Base-by-base conservation (phyloP, 148 eudicot species). In the Nepenthes gracilis region DNA sequence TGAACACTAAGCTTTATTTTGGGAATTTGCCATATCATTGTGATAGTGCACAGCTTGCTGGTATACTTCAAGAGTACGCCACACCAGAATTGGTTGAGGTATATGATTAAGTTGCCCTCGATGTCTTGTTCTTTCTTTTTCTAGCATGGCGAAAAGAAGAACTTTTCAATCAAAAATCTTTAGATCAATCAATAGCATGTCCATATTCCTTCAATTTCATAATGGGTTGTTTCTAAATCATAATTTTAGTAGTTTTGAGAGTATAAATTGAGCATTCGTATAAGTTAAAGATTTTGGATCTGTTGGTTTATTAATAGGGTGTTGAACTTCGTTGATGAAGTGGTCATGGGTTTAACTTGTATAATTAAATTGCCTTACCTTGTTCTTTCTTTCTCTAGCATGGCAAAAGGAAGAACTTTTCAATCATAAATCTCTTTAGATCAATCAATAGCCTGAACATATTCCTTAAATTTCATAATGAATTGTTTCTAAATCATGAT, bases 41-140 rank as follows among this genome's bases (percentile, higher is more conserved):
- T 69, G 97, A 92, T 61, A 92, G 97, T 80, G 96, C 97, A 2
- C 93, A 85, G 65, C 88, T 92, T 67, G 97, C 97, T 74, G 97
- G 96, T 8, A 78, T 88, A 23, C 77, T 92, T 56, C 93, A 92
- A 61, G 75, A 81, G 38, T 92, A 85, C 65, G 96, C 72, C 54
- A 83, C 70, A 54, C 90, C 96, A 23, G 97, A 92, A 66, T 85
- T 92, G 14, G 83, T 92, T 70, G 97, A 92, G 97, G 97, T 92
- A 61, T 66, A 54, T 2, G 2, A 49, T 49, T 23, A 35, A 12
- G 56, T 15, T 40, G 49, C 33, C 2, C 23, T 23, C 23, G 23
- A 23, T 23, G 35, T 57, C 32, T 4, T 15, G 13, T 47, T 66
- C 6, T 63, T 48, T 55, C 23, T n/a, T 2, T 11, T 2, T 58